phyloP scores from a whole-genome alignment of 257 asterid genomes.

The Parsonsia alboflavescens region DNA sequence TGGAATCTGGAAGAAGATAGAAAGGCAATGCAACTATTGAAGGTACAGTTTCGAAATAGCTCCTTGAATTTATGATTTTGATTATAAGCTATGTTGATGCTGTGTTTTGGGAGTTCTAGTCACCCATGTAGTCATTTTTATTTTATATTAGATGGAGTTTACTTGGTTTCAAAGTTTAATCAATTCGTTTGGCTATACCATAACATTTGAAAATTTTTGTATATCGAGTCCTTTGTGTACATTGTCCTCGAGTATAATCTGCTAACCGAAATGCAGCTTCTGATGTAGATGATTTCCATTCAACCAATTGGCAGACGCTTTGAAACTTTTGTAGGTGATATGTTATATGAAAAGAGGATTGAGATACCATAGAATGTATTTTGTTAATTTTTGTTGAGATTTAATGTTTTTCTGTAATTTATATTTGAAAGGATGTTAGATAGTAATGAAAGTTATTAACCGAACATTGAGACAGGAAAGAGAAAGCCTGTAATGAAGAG shows the following conservation, averaged over 20 bases:
- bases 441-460: neutral
- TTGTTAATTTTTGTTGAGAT: neutral
- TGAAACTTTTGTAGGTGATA: neutral
- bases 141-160: neutral
- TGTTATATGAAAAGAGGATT: neutral
- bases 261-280: neutral
- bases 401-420: neutral
- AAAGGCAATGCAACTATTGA: conserved; percentile 68
- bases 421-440: neutral
- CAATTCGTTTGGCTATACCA: neutral
- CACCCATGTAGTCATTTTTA: neutral
- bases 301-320: neutral
- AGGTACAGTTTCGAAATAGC: conserved; percentile 36
- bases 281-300: neutral
- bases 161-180: neutral
- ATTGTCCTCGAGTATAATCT: neutral
- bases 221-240: neutral
- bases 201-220: neutral
- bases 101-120: neutral
- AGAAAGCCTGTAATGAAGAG: neutral
- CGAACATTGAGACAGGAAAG: neutral
- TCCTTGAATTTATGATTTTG: neutral
- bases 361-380: neutral
- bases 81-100: neutral
- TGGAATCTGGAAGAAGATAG: conserved; percentile 84